These are phyloP conservation scores for Kuraishia ogatae DNA, from an alignment of 805 yeast species.

Conservation along the genomic window DNA sequence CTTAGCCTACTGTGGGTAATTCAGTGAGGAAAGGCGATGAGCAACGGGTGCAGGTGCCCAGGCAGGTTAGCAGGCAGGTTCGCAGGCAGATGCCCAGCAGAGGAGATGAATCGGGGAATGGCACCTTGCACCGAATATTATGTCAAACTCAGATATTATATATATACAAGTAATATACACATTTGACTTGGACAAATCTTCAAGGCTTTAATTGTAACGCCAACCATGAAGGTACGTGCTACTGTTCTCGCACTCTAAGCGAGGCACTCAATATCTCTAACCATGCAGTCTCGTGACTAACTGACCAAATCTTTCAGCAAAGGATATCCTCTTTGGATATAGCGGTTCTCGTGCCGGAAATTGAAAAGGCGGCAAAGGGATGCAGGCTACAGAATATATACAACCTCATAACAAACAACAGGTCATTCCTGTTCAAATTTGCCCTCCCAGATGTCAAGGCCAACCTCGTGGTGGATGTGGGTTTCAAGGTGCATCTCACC, in stretches of 20 bases:
- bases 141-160: too few relatives aligned
- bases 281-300: not conserved
- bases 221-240: too few relatives aligned
- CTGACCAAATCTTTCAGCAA: conserved; percentile 38
- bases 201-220: too few relatives aligned
- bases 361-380: conserved; percentile 45
- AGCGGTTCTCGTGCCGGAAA: conserved; percentile 60
- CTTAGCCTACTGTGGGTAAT: not conserved
- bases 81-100: not conserved
- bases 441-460: conserved; percentile 77
- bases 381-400: conserved; percentile 80
- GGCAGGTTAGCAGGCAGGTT: not conserved
- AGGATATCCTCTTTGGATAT: conserved; percentile 81
- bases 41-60: not conserved
- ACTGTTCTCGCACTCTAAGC: too few relatives aligned
- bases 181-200: too few relatives aligned
- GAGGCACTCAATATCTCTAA: too few relatives aligned
- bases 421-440: conserved; percentile 75
- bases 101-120: too few relatives aligned
- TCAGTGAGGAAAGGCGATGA: not conserved
- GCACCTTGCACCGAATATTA: too few relatives aligned
- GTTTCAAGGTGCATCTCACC: conserved; percentile 71
- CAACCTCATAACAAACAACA: conserved; percentile 60
- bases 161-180: too few relatives aligned
- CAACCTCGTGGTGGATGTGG: conserved; percentile 74